Evolutionary conservation across 345 rosid genomes (phyloP).

Genomic region (Rhizophora apiculata): DNA sequence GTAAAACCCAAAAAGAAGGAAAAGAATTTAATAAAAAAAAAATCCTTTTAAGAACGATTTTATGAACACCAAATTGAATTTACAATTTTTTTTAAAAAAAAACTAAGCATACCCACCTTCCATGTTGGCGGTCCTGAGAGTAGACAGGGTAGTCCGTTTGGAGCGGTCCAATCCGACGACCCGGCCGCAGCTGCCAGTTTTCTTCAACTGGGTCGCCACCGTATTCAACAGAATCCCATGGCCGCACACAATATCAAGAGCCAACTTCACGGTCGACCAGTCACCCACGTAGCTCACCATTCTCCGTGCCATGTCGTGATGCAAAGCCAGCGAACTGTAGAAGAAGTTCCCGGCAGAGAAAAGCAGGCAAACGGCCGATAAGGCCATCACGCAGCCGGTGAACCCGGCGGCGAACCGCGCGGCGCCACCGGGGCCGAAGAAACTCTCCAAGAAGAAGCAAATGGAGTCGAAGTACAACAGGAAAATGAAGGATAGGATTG

Average conservation of each 20-base stretch:
- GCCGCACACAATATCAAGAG: constrained; percentile 94
- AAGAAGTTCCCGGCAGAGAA: constrained; percentile 77
- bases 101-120: constrained; percentile 48
- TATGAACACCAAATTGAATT: no score
- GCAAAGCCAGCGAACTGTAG: constrained; percentile 74
- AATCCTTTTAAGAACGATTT: no score
- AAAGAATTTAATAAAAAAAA: no score
- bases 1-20: no score
- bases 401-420: constrained; percentile 81
- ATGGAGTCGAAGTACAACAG: constrained; percentile 64
- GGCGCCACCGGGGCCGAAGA: constrained; percentile 29
- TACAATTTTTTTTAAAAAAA: no score
- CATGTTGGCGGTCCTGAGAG: constrained; percentile 78
- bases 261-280: constrained; percentile 86
- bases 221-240: constrained; percentile 80
- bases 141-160: constrained; percentile 70
- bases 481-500: constrained; percentile 56
- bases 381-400: constrained; percentile 60
- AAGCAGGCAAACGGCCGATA: constrained; percentile 70
- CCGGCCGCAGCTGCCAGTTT: constrained; percentile 90
- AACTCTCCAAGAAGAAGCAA: constrained; percentile 45
- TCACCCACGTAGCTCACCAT: constrained; percentile 78
- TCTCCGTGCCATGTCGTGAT: constrained; percentile 85
- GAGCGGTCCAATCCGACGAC: constrained; percentile 87
- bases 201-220: constrained; percentile 93